These are phyloP conservation scores for Stemphylium beticola DNA, from an alignment of 2,329 filamentous ascomycete species.

Conservation along the genomic window DNA sequence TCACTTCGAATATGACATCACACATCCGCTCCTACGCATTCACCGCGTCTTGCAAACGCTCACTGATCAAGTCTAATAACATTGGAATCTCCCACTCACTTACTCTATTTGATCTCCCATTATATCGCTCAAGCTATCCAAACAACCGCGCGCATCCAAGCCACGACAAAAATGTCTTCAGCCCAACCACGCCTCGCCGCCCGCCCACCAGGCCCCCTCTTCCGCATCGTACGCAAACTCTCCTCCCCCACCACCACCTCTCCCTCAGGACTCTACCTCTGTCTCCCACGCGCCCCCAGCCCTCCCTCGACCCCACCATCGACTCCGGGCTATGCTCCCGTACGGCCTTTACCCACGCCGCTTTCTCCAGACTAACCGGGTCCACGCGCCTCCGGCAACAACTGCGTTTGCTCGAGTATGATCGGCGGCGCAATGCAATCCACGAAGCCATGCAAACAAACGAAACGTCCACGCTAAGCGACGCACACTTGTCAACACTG, in stretches of 20 bases:
- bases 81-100: no score
- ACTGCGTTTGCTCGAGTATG: neutral
- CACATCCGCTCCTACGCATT: no score
- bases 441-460: conserved; percentile 1
- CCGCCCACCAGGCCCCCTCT: conserved; percentile 9
- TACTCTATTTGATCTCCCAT: no score
- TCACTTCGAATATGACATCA: no score
- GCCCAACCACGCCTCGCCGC: neutral
- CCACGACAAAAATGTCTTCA: neutral
- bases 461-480: neutral
- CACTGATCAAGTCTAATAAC: no score
- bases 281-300: conserved; percentile 8
- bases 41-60: no score
- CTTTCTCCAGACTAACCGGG: neutral
- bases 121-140: no score
- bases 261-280: conserved; percentile 2
- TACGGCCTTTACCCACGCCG: neutral
- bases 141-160: neutral
- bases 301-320: neutral
- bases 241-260: neutral
- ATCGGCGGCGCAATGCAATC: neutral
- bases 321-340: neutral
- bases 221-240: conserved; percentile 11
- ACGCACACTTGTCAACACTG: neutral
- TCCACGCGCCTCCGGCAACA: conserved; percentile 1